These are phyloP conservation scores for Stentor coeruleus DNA, from an alignment of 73 alveolate genomes.

Conservation along the genomic window DNA sequence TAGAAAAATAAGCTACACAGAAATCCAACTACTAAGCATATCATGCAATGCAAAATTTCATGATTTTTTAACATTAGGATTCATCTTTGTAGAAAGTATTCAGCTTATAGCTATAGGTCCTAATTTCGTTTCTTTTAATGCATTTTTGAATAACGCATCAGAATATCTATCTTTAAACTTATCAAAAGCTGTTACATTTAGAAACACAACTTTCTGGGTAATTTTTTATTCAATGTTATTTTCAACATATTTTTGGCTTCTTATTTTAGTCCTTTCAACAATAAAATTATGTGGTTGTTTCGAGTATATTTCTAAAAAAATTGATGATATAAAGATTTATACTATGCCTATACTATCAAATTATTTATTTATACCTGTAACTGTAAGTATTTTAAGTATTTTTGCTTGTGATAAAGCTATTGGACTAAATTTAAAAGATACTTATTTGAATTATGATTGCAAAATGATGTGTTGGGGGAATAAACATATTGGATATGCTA, in stretches of 20 bases:
- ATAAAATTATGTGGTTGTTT: neutral
- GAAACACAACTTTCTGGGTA: neutral
- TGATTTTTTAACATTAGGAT: neutral
- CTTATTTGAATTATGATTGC: constrained; percentile 3
- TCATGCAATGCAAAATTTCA: neutral
- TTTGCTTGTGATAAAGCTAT: neutral
- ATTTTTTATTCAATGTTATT: neutral
- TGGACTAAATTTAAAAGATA: neutral
- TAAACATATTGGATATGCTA: neutral
- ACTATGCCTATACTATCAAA: neutral
- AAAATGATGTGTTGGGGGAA: neutral
- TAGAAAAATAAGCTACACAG: too few relatives aligned
- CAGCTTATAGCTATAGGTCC: constrained; percentile 13
- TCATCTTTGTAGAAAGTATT: neutral
- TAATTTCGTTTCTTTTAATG: neutral
- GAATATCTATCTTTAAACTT: neutral
- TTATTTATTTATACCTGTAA: neutral
- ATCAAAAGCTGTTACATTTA: neutral
- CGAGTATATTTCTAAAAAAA: neutral
- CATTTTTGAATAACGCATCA: neutral
- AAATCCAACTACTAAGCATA: neutral
- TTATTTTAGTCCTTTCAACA: too few relatives aligned
- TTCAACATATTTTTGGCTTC: too few relatives aligned
- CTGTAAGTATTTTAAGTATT: neutral
- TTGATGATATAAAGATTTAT: neutral